Evolutionary conservation across 1,284 basidiomycete species (phyloP), one percentile per base, ranked within the genome.

Genomic region (Puccinia triticina): DNA sequence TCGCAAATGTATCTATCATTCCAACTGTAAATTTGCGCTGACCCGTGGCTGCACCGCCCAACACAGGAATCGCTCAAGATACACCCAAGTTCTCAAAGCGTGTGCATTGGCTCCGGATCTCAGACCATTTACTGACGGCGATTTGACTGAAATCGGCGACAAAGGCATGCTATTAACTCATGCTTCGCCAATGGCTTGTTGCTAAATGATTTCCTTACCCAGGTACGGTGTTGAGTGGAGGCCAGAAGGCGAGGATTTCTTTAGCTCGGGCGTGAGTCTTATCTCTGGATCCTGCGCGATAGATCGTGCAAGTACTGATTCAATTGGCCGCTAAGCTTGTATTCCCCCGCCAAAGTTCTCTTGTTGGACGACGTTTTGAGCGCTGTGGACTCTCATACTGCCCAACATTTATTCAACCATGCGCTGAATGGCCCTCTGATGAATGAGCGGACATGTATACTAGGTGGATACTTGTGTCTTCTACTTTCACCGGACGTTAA

Each of bases 21-120:
- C 43, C 48, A 18, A 37, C 29, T 12, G 55, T 57, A 37, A 43
- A 50, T 32, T 10, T 57, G 55, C 32, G 16, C 53, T 43, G 26
- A 29, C 10, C 37, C 23, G 18, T 7, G 34, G 23, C 64, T 40
- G 7, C n/a, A 40, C 23, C 64, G 3, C 64, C 64, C 1, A 40
- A 66, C 26, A 67, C 53, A 79, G 77, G 77, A 79, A 79, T 55
- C 67, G 29, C 34, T 23, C 29, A 23, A 64, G 77, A 32, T 79
- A 79, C 50, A 23, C 43, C 0, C 48, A 67, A 57, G 77, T 79
- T 16, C 37, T 79, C 23, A 79, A 79, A 34, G 77, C 55, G 11
- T 96, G 94, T 86, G 93, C 94, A 21, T 89, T 95, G 5, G 86
- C 88, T 81, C 89, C 90, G 10, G 94, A 96, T 87, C 88, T 95